Evolutionary conservation across 2,329 filamentous ascomycete genomes (phyloP), one percentile per base, ranked within the genome.

Genomic region (Sarocladium brachiariae): DNA sequence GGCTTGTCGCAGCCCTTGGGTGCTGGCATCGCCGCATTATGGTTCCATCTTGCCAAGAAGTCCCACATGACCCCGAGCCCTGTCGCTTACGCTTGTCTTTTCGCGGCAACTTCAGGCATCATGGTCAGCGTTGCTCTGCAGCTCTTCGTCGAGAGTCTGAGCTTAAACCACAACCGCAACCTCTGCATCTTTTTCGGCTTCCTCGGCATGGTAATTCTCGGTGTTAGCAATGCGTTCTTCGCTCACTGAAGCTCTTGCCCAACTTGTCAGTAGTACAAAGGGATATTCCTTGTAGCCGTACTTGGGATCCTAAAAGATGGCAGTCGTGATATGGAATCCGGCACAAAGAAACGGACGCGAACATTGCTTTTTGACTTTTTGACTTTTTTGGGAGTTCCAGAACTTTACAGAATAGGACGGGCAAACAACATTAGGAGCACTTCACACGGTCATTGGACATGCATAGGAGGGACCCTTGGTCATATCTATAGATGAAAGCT

Each of bases 71-170:
- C 65, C 0, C 77, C 78, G 14, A 74, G 76, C 51, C 68, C 74
- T n/a, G 73, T 74, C n/a, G 75, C 76, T 0, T 92, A 93, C 61
- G 88, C 84, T 0, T 80, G 79, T 49, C 84, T 97, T 70, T 99
- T 99, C 71, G 91, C 89, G 6, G 73, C 84, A 9, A 97, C 92
- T 0, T 84, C 90, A 1, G 93, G 93, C 1, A 95, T 99, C 59
- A 97, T 99, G 93, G 85, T 89, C 24, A 93, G 87, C 59, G 93
- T 99, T 25, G 90, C 86, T 2, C 69, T 99, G 62, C 88, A 95
- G 68, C 73, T 99, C 6, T 92, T 96, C 61, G 84, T 87, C 3
- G 91, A 99, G 72, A 86, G 86, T 57, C 66, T 96, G 63, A 87
- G 85, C 52, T 69, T 96, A 62, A 91, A 89, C 57, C 89, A 95